A percentile compares a stretch with the other conserved stretches of the same genome.
Conservation (phyloP, 2,329 filamentous ascomycete species). For the Chaetomiaceae sp. region DNA sequence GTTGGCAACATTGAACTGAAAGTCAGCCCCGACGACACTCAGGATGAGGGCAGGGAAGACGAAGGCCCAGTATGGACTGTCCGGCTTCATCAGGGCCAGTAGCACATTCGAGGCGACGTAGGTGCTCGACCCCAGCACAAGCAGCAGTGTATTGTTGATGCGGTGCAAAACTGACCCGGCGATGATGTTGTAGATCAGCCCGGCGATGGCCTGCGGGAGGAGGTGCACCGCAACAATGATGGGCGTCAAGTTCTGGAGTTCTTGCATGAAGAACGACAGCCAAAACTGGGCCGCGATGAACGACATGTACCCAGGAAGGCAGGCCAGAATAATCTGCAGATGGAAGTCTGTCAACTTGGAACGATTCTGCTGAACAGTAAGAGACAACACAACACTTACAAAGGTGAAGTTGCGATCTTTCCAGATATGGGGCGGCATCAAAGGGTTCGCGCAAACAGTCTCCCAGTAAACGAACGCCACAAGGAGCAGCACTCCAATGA, state of each 20-base stretch:
- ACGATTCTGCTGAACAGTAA: not conserved
- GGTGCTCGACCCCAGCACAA: slow-evolving; percentile 40
- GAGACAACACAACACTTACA: slow-evolving; percentile 34
- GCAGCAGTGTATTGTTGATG: slow-evolving; percentile 61
- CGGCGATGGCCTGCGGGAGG: slow-evolving; percentile 61
- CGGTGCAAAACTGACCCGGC: slow-evolving; percentile 58
- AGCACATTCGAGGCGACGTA: slow-evolving; percentile 45
- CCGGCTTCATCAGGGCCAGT: slow-evolving; percentile 50
- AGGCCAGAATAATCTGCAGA: slow-evolving; percentile 51
- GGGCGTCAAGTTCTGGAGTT: slow-evolving; percentile 47
- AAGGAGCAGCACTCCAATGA: slow-evolving; percentile 55
- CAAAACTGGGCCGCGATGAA: slow-evolving; percentile 60
- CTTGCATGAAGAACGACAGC: slow-evolving; percentile 62
- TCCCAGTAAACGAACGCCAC: slow-evolving; percentile 60
- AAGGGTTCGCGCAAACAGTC: slow-evolving; percentile 43
- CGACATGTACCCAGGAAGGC: slow-evolving; percentile 58
- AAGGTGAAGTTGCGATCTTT: slow-evolving; percentile 61
- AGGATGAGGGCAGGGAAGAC: slow-evolving; percentile 58
- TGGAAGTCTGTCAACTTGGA: not conserved
- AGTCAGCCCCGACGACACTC: slow-evolving; percentile 61
- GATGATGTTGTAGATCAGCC: slow-evolving; percentile 59
- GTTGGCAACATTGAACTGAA: slow-evolving; percentile 68
- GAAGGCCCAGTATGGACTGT: slow-evolving; percentile 61
- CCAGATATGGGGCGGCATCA: slow-evolving; percentile 55
- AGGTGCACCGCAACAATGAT: slow-evolving; percentile 59